These are phyloP conservation scores for Trichoderma hamatum DNA, from an alignment of 2,329 filamentous ascomycete species.

Conservation along the genomic window DNA sequence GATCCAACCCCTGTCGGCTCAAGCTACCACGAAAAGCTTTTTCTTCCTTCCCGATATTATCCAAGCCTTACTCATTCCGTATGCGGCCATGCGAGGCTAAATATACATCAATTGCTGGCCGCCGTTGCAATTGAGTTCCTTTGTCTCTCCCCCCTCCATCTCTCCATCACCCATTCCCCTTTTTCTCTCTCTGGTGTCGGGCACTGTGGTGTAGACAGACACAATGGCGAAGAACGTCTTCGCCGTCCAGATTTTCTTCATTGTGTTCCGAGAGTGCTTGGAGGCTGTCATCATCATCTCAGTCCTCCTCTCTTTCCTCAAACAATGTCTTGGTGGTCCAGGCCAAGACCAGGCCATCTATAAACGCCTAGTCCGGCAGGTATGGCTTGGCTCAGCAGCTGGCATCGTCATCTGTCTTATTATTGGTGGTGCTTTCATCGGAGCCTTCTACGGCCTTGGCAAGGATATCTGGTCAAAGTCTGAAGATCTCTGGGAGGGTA, in stretches of 20 bases:
- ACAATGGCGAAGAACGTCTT: conserved; percentile 67
- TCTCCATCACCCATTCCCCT: not conserved
- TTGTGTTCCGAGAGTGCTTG: conserved; percentile 78
- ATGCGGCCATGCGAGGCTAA: not conserved
- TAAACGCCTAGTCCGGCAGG: conserved; percentile 45
- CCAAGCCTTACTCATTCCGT: not conserved
- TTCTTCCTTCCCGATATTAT: not conserved
- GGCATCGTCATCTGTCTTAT: conserved; percentile 64
- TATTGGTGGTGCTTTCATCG: conserved; percentile 67
- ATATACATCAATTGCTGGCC: conserved; percentile 19
- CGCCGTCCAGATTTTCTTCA: conserved; percentile 78
- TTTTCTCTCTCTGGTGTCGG: not conserved
- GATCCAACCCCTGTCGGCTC: not conserved
- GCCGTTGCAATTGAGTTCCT: not conserved
- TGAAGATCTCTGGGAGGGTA: conserved; percentile 74
- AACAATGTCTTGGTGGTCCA: conserved; percentile 68
- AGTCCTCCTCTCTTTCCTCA: conserved; percentile 76
- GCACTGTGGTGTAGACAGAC: conserved; percentile 1
- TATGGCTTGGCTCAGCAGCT: conserved; percentile 64
- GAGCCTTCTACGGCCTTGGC: conserved; percentile 68
- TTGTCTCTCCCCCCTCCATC: not conserved
- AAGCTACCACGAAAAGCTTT: not conserved
- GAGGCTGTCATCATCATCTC: conserved; percentile 81
- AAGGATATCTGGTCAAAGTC: conserved; percentile 62
- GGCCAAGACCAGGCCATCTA: conserved; percentile 51